These are phyloP conservation scores for Ganoderma resinaceum DNA, from an alignment of 1,284 basidiomycete genomes.

Conservation along the genomic window DNA sequence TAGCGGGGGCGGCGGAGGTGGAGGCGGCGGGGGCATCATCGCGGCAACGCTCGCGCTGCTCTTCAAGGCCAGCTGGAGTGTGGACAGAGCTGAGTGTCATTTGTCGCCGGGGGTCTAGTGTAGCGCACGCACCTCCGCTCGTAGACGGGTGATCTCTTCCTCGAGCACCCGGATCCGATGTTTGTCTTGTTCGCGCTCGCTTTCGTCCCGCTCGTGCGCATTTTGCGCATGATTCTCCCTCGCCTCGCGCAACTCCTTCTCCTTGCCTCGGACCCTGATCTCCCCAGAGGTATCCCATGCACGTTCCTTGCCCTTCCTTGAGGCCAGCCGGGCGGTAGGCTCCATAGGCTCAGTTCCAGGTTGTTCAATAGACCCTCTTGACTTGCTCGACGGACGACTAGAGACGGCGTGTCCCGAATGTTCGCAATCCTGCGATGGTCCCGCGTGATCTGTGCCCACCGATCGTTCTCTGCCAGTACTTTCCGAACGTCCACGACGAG, in stretches of 20 bases:
- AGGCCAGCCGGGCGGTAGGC: slow-evolving; percentile 19
- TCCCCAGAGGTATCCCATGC: slow-evolving; percentile 53
- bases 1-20: slow-evolving; percentile 31
- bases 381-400: background rate
- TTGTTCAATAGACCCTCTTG: slow-evolving; percentile 15
- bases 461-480: background rate
- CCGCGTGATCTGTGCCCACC: background rate
- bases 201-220: slow-evolving; percentile 45
- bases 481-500: slow-evolving; percentile 13
- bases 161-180: slow-evolving; percentile 70
- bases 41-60: slow-evolving; percentile 10
- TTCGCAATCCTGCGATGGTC: slow-evolving; percentile 5
- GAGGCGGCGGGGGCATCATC: slow-evolving; percentile 32
- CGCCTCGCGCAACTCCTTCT: slow-evolving; percentile 61
- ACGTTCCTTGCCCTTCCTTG: slow-evolving; percentile 59
- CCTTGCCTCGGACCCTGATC: slow-evolving; percentile 60
- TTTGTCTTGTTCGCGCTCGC: slow-evolving; percentile 62
- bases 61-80: slow-evolving; percentile 22
- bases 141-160: slow-evolving; percentile 66
- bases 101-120: background rate
- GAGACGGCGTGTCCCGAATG: slow-evolving; percentile 11
- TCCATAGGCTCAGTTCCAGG: slow-evolving; percentile 2
- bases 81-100: background rate
- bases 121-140: slow-evolving; percentile 61
- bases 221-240: slow-evolving; percentile 57